Percentiles rank a stretch among this genome's conserved stretches.
phyloP scores from a whole-genome alignment of 176 grass and related monocot genomes.

The Aegilops speltoides region DNA sequence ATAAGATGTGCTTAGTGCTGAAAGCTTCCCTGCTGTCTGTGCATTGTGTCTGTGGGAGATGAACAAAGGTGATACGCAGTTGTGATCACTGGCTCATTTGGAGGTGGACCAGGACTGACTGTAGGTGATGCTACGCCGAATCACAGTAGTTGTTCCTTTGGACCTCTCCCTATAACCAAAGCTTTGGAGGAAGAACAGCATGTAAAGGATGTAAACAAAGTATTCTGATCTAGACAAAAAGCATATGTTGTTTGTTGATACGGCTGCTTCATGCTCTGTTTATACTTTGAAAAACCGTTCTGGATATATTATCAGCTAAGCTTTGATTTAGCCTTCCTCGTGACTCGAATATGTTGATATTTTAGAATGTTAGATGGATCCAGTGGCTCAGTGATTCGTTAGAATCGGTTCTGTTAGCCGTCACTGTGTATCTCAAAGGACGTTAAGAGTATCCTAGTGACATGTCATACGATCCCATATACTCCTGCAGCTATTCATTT shows the following conservation, averaged over 20 bases:
- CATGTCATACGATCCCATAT: neutral
- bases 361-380: neutral
- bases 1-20: conserved; percentile 30
- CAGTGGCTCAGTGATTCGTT: neutral
- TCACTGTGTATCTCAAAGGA: too few relatives aligned
- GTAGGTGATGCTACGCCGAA: neutral
- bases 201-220: conserved; percentile 64
- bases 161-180: conserved; percentile 31
- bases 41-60: conserved; percentile 34
- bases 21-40: conserved; percentile 37
- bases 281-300: neutral
- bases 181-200: conserved; percentile 38
- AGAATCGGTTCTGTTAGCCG: too few relatives aligned
- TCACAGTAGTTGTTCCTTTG: conserved; percentile 35
- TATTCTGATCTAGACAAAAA: conserved; percentile 22
- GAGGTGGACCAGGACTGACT: conserved; percentile 4
- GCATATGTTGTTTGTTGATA: conserved; percentile 42
- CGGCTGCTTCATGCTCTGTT: neutral
- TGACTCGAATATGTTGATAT: neutral
- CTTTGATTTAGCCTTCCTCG: neutral
- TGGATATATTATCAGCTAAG: neutral
- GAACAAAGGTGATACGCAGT: conserved; percentile 18
- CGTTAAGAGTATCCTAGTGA: neutral
- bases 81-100: conserved; percentile 31
- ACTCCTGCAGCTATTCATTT: neutral